Evolutionary conservation across 192 early-diverging fungal genomes (phyloP).

Genomic region (Podila verticillata): DNA sequence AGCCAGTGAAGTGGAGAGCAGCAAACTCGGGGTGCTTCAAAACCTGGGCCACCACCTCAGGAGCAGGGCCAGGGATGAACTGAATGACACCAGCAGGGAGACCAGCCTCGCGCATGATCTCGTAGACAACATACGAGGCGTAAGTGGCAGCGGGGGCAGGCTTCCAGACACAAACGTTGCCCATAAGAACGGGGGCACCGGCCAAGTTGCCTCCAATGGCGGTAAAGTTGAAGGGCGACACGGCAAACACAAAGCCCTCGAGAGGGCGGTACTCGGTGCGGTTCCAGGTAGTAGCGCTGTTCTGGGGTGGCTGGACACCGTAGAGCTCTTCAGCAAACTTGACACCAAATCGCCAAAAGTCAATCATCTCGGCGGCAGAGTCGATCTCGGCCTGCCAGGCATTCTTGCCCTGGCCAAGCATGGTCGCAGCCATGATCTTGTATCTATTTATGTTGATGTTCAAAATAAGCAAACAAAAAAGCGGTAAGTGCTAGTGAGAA

Average conservation of each 20-base stretch:
- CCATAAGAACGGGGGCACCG: constrained; percentile 95
- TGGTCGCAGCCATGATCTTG: constrained; percentile 93
- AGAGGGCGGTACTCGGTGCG: constrained; percentile 94
- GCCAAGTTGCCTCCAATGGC: constrained; percentile 98
- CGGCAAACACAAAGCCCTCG: constrained; percentile 97
- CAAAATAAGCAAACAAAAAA: neutral
- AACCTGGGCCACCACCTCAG: constrained; percentile 79
- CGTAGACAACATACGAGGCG: constrained; percentile 90
- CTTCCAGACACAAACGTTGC: constrained; percentile 98
- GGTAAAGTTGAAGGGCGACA: constrained; percentile 99
- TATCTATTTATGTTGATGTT: constrained; percentile 55
- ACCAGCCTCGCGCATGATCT: constrained; percentile 95
- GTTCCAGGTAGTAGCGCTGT: constrained; percentile 89
- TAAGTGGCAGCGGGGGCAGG: constrained; percentile 88
- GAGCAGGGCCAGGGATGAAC: constrained; percentile 93
- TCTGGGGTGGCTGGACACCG: constrained; percentile 90
- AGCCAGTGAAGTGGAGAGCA: constrained; percentile 96
- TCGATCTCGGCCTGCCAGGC: constrained; percentile 99
- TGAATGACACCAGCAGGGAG: constrained; percentile 97
- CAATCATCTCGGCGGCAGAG: constrained; percentile 92
- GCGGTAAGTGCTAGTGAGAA: neutral
- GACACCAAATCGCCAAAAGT: constrained; percentile 96
- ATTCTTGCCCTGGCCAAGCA: constrained; percentile 99
- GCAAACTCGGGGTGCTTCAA: constrained; percentile 93
- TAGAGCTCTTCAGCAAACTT: constrained; percentile 96